Base-by-base conservation (phyloP, 1,284 basidiomycete species). In the Jaminaea rosea region DNA sequence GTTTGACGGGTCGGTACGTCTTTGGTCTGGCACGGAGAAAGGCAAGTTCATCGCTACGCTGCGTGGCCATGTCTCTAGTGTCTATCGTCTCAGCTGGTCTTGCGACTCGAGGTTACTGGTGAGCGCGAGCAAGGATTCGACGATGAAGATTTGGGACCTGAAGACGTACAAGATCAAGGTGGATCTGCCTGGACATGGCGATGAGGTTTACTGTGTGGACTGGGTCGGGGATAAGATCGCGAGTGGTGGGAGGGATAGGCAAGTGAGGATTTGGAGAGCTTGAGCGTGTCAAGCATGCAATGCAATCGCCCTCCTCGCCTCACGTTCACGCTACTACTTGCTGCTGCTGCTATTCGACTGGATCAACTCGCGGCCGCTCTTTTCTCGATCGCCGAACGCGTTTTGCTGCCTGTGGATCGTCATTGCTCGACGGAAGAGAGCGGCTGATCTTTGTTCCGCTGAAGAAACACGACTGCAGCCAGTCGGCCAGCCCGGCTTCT, bases 181-280 rank as follows among this genome's bases (percentile, higher is more conserved):
- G 2, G 93, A 98, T 74, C 80, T 98, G 23, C 89, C 92, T 0
- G 94, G 93, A 2, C 94, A 98, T 72, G 87, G 86, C 0, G 93
- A 98, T 69, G 94, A 98, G 75, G 93, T 98, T 24, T 97, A 97
- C 77, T 98, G 93, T 69, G 93, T 98, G 19, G 69, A 70, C 47
- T 73, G 68, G 46, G 62, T 67, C 11, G 93, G 91, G 1, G 93
- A 98, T 77, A 97, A 97, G 75, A 83, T 97, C 27, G 91, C 96
- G 56, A 93, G 89, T 72, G 94, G 92, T 11, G 93, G 94, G 0
- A 72, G 79, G 45, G 81, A 83, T 61, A 79, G 79, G 73, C 77
- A 77, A 24, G 78, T 82, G 51, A 82, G 81, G 67, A 81, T 82
- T 24, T 73, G 70, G 70, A 42, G 39, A 23, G 13, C 39, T 13